Base-by-base conservation (phyloP, 2,329 filamentous ascomycete species). In the Diaporthe sp. region DNA sequence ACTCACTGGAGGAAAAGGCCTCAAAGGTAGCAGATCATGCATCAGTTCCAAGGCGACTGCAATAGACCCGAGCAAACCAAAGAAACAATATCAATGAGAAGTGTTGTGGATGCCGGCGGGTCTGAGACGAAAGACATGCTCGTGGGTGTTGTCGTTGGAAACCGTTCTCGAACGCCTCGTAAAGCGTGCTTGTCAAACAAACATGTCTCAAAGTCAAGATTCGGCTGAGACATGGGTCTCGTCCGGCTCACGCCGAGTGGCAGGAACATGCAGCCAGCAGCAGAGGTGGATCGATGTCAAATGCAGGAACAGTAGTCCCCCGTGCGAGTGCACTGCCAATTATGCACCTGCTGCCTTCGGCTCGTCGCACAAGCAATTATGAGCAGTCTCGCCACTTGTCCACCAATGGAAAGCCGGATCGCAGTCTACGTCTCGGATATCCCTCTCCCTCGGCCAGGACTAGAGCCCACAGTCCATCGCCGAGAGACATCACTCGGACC, bases 161-260 rank as follows among this genome's bases (percentile, higher is more conserved):
- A 54, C 45, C 33, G 47, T 68, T 68, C 64, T 68, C 64, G 47
- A 68, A 68, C n/a, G n/a, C 47, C 47, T 68, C 47, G 33, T 10
- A 54, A 54, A 38, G 64, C 47, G 64, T 68, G 64, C 33, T 19
- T 54, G 64, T 54, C 64, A 54, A 25, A 68, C 64, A 54, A 68
- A 68, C 64, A 68, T 68, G 64, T 68, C 47, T 68, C 47, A 54
- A 30, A 4, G 22, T 33, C 47, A n/a, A 68, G 47, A 68, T 68
- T 68, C 47, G n/a, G 33, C 22, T 54, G 47, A 68, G 15, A 68
- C 64, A 68, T 28, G n/a, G 47, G 64, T 38, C 47, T 52, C 12
- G 28, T 40, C 35, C 64, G 64, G 64, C 35, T 38, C 45, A 68
- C 64, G 64, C 64, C 64, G 64, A 54, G 30, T 54, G 33, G 64